Evolutionary conservation across 2,329 filamentous ascomycete genomes (phyloP).

Genomic region (Fusarium pininemorale): DNA sequence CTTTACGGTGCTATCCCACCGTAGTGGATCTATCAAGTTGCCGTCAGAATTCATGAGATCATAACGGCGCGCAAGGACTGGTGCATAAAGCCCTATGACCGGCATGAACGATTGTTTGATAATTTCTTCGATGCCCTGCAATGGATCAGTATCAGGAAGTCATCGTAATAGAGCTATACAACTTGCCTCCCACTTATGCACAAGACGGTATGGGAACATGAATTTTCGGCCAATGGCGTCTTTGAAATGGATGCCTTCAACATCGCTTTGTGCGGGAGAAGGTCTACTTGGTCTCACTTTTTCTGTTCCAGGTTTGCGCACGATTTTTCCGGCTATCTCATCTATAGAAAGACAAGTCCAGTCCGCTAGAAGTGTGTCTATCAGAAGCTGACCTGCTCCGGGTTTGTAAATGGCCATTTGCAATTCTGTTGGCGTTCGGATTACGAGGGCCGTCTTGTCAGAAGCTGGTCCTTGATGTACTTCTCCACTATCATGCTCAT

Average conservation of each 20-base stretch:
- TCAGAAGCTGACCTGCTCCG: background rate
- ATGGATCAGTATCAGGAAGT: rapidly evolving
- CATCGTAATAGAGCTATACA: rapidly evolving
- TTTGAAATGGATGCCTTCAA: rapidly evolving
- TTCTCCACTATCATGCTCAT: rapidly evolving
- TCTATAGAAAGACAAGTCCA: background rate
- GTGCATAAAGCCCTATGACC: rapidly evolving
- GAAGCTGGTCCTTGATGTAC: rapidly evolving
- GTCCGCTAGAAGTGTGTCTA: background rate
- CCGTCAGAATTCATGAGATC: background rate
- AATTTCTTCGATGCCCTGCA: rapidly evolving
- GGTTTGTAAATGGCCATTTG: background rate
- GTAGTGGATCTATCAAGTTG: rapidly evolving
- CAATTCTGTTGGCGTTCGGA: background rate
- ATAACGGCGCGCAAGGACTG: background rate
- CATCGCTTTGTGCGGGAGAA: rapidly evolving
- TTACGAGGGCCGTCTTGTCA: rapidly evolving
- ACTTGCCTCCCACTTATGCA: background rate
- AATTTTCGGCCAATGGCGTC: background rate
- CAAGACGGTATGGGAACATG: background rate
- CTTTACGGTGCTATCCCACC: background rate
- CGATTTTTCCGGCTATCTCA: no score
- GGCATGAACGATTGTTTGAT: background rate
- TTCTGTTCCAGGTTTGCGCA: rapidly evolving
- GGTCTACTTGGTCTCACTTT: no score